Conservation (phyloP, 179 eudicot genomes). For the Silene vulgaris region DNA sequence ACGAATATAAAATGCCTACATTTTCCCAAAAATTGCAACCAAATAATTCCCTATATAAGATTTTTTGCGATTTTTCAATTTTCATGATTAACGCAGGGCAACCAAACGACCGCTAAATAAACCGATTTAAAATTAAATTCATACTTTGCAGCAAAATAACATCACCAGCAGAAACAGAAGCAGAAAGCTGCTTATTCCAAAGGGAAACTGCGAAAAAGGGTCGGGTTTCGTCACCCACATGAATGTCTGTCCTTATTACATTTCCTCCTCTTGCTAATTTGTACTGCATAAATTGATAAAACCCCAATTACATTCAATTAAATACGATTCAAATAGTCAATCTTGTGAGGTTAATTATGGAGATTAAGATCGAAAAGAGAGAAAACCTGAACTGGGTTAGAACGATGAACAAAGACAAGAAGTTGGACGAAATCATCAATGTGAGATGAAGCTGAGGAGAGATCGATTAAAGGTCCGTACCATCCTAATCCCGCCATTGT, state of each 20-base stretch:
- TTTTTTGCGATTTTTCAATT: too few species aligned
- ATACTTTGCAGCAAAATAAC: constrained; percentile 63
- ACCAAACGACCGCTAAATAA: neutral
- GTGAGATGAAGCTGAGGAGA: constrained; percentile 56
- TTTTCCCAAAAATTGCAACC: too few species aligned
- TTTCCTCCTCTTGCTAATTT: constrained; percentile 51
- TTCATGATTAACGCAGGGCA: too few species aligned
- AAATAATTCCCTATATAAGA: too few species aligned
- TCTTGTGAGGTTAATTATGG: neutral
- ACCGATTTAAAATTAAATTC: neutral
- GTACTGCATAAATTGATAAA: constrained; percentile 35
- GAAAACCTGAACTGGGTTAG: constrained; percentile 59
- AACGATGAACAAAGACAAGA: constrained; percentile 58
- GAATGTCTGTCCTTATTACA: constrained; percentile 60
- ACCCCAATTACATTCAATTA: neutral
- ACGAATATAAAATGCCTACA: too few species aligned
- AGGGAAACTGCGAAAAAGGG: constrained; percentile 59
- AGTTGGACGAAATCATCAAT: constrained; percentile 65
- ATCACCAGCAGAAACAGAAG: constrained; percentile 45
- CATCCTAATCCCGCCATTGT: constrained; percentile 58
- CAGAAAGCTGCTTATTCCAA: constrained; percentile 59
- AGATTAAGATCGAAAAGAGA: neutral
- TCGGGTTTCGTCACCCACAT: constrained; percentile 79
- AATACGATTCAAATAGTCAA: neutral
- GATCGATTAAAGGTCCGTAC: constrained; percentile 77